Evolutionary conservation across 192 early-diverging fungal genomes (phyloP), one percentile per base, ranked within the genome.

Genomic region (Umbelopsis sp.): DNA sequence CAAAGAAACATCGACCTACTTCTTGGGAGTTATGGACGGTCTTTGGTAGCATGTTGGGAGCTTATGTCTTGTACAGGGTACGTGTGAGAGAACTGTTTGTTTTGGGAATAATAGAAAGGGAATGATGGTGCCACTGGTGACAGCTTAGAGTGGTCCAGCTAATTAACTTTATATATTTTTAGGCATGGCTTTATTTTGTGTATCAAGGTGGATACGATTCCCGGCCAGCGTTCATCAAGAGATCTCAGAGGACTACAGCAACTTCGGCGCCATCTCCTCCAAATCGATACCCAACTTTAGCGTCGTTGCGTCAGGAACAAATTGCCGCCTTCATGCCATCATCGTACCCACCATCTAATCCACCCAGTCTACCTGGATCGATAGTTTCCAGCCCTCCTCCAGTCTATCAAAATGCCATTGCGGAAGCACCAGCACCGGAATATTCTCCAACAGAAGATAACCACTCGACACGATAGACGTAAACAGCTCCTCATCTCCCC

Each of bases 101-200:
- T 30, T 30, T 30, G 27, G 27, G 27, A 30, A 30, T n/a, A 30
- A 30, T 30, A 30, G 3, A 3, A 15, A 18, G 35, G 27, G 18
- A 4, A 35, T 18, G 13, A 16, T 61, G 27, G 23, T 12, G 23
- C 11, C n/a, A 12, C 23, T 3, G 5, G 8, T 53, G 12, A 25
- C 11, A 20, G 12, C 13, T 55, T 27, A 27, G 13, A 11, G 20
- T 30, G 27, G 1, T 30, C 27, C 1, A 30, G 27, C 27, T 30
- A 27, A 55, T 27, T 13, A 21, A 3, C 22, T 11, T 3, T 13
- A 23, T 55, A 33, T 13, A 13, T 16, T 2, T 61, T 27, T 25
- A 61, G 55, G 21, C 23, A 22, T 61, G 55, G 55, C 33, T 61
- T 25, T 61, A 37, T 61, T 61, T 61, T 61, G 55, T 61, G 55